Conservation (phyloP, 2,329 filamentous ascomycete species). For the Aspergillus vadensis region DNA sequence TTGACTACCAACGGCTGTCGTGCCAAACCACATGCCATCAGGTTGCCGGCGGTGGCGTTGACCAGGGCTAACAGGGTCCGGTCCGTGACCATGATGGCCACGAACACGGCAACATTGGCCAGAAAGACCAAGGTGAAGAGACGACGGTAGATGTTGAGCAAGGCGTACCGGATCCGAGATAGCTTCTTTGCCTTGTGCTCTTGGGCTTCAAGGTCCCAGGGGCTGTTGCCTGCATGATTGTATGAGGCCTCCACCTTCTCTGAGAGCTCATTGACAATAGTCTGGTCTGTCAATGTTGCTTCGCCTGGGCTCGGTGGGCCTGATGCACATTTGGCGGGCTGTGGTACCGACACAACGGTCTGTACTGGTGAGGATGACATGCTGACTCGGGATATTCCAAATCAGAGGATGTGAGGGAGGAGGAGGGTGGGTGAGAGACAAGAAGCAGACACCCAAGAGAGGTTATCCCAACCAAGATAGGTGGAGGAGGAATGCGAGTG, state of each 20-base stretch:
- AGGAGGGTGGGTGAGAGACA: neutral
- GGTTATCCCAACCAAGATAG: neutral
- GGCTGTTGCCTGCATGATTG: conserved; percentile 14
- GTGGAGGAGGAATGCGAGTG: neutral
- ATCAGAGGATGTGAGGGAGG: neutral
- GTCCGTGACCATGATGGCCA: conserved; percentile 39
- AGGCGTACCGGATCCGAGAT: conserved; percentile 38
- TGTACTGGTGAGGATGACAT: conserved; percentile 21
- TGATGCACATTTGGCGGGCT: conserved; percentile 20
- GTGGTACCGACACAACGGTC: conserved; percentile 19
- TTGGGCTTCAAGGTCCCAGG: conserved; percentile 35
- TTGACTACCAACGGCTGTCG: conserved; percentile 59
- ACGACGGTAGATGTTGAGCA: conserved; percentile 46
- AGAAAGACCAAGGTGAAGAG: conserved; percentile 47
- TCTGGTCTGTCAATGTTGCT: conserved; percentile 22
- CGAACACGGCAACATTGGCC: conserved; percentile 41
- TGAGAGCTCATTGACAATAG: conserved; percentile 16
- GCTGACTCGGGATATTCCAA: conserved; percentile 1
- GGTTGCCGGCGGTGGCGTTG: conserved; percentile 50
- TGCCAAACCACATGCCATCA: conserved; percentile 51
- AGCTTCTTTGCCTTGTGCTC: conserved; percentile 23
- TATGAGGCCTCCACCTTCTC: conserved; percentile 22
- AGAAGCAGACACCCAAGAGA: too few species aligned
- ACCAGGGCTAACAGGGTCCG: conserved; percentile 42
- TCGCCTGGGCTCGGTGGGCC: conserved; percentile 20